phyloP scores from a whole-genome alignment of 2,329 filamentous ascomycete genomes.

The Apiospora marii region DNA sequence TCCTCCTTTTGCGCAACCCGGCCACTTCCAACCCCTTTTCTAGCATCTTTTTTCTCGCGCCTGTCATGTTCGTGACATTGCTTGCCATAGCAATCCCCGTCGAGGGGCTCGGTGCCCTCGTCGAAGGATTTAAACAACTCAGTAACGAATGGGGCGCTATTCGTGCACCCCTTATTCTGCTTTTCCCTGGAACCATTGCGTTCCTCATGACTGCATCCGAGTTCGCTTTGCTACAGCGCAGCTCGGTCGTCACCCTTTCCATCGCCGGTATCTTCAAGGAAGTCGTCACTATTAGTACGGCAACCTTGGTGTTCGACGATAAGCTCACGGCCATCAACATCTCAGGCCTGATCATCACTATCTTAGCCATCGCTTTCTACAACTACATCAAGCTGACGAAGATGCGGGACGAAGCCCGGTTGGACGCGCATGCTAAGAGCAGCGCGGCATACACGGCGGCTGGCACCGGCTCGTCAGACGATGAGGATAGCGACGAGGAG shows the following conservation, averaged over 20 bases:
- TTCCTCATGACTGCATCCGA: conserved; percentile 98
- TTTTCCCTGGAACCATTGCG: conserved; percentile 90
- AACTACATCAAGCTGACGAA: conserved; percentile 93
- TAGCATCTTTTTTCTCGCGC: conserved; percentile 96
- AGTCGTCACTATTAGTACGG: conserved; percentile 92
- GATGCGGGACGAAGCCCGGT: conserved; percentile 81
- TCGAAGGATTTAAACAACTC: conserved; percentile 70
- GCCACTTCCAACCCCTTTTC: conserved; percentile 97
- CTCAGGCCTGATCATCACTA: conserved; percentile 85
- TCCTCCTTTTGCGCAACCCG: conserved; percentile 90
- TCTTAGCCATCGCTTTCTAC: conserved; percentile 85
- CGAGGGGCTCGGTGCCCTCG: conserved; percentile 77
- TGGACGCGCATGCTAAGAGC: conserved; percentile 54
- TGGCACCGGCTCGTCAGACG: conserved; percentile 41
- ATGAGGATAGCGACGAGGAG: conserved; percentile 52
- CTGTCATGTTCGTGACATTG: conserved; percentile 91
- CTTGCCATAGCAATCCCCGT: conserved; percentile 83
- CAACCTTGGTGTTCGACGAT: conserved; percentile 88
- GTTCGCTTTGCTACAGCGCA: conserved; percentile 93
- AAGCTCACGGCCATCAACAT: conserved; percentile 87
- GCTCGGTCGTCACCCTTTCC: conserved; percentile 92
- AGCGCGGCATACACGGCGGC: conserved; percentile 38
- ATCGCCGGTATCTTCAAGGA: conserved; percentile 99
- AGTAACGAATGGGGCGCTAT: conserved; percentile 71
- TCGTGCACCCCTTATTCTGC: conserved; percentile 73